Evolutionary conservation across 2,329 filamentous ascomycete species (phyloP).

Genomic region (Calonectria hawksworthii): DNA sequence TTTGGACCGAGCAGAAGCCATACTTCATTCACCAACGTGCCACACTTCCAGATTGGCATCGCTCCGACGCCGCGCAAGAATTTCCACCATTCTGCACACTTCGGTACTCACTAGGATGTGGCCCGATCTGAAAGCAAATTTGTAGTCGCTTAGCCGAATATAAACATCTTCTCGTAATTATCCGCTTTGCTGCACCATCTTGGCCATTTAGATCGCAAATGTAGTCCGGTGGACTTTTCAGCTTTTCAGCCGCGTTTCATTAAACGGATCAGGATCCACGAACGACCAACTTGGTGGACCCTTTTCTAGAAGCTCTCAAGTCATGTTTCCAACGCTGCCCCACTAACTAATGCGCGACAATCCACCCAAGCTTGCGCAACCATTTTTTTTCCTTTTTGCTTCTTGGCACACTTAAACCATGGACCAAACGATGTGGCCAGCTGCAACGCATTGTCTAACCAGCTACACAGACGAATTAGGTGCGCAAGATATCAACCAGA

Average conservation of each 20-base stretch:
- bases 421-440: background rate
- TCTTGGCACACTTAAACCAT: background rate
- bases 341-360: constrained; percentile 18
- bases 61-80: background rate
- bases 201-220: background rate
- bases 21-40: background rate
- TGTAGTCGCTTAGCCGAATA: too few relatives aligned
- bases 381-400: background rate
- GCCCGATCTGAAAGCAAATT: background rate
- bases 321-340: constrained; percentile 5
- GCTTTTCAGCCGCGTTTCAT: constrained; percentile 20
- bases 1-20: background rate
- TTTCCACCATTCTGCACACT: background rate
- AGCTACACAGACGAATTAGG: background rate
- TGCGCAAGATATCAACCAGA: background rate
- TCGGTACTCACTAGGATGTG: background rate
- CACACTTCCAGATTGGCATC: background rate
- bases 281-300: constrained; percentile 8
- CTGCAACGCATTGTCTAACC: background rate
- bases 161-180: too few relatives aligned
- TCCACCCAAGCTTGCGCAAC: background rate
- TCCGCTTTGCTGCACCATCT: background rate
- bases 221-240: background rate
- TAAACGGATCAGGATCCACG: constrained; percentile 13
- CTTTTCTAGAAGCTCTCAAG: constrained; percentile 25